Base-by-base conservation (phyloP, 495 filamentous ascomycete species). In the Pyronema omphalodes region DNA sequence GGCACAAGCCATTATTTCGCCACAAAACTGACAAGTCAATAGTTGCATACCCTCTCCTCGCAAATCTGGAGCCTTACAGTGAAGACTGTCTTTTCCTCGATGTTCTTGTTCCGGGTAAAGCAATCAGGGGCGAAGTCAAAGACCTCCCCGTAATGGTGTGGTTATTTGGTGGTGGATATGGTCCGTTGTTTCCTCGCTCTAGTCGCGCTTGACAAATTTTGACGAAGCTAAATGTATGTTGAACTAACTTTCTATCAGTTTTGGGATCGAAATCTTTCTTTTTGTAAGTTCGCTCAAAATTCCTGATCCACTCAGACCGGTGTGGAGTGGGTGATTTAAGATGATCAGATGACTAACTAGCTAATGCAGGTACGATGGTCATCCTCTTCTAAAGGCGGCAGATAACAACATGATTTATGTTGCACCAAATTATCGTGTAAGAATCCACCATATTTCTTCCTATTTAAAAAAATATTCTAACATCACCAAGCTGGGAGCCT, bases 41-140 rank as follows among this genome's bases (percentile, higher is more conserved):
- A 62, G 52, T 60, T 49, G 61, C 43, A 9, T 61, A 62, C 37
- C 60, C 61, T 14, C 23, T 64, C 12, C 48, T 60, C n/a, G 34
- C 60, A 44, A 52, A 52, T 8, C 45, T 64, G 3, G 61, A 64
- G 37, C 60, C 57, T 11, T 48, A 19, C 9, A 64, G 57, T 35
- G 61, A 64, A 37, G 71, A 71, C 54, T 73, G 71, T 54, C 58
- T 73, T 5, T 73, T 73, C 46, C 60, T 72, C 9, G 70, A 73
- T 51, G 55, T 73, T 8, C 55, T 63, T 34, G 67, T 71, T 6
- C 69, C 71, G 18, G 66, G 60, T 8, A 67, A 69, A 51, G 69
- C 67, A 6, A 54, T 71, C 1, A 56, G 65, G 8, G 61, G 57
- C 37, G 61, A 64, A 44, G 63, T 55, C n/a, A 59, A 64, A 54